Evolutionary conservation across 257 asterid species (phyloP).

Genomic region (Solanum sejunctum): DNA sequence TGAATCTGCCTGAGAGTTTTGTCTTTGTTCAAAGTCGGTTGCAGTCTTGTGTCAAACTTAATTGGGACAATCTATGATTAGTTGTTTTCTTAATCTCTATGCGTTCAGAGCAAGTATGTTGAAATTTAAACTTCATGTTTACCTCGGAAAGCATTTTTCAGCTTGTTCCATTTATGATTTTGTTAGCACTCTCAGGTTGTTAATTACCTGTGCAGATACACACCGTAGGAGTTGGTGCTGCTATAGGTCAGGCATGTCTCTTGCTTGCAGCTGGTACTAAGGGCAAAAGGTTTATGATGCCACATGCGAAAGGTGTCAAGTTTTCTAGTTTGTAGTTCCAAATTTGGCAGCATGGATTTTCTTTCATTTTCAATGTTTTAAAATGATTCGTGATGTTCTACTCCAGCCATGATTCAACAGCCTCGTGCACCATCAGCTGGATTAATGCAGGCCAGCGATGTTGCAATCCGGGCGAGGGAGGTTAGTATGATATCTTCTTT

Average conservation of each 20-base stretch:
- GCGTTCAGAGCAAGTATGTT: neutral
- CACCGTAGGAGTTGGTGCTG: constrained; percentile 75
- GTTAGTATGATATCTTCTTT: constrained; percentile 27
- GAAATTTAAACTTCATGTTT: neutral
- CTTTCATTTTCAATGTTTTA: constrained; percentile 2
- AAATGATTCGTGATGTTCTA: constrained; percentile 5
- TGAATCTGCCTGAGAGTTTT: neutral
- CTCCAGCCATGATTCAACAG: constrained; percentile 85
- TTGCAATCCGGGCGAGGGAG: constrained; percentile 78
- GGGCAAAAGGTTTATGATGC: constrained; percentile 89
- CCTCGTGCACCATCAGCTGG: constrained; percentile 86
- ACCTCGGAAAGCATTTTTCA: neutral
- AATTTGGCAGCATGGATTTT: neutral
- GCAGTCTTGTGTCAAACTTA: neutral
- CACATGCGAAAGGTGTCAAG: constrained; percentile 64
- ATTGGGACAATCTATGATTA: neutral
- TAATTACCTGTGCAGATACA: constrained; percentile 43
- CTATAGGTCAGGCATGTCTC: constrained; percentile 93
- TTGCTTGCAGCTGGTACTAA: constrained; percentile 82
- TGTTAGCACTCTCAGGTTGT: neutral
- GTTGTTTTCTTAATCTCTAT: neutral
- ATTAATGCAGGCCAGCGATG: constrained; percentile 82
- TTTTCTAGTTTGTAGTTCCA: neutral
- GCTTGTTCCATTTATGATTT: neutral
- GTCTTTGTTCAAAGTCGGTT: neutral